phyloP scores from a whole-genome alignment of 306 rosid genomes.

The Macrotyloma uniflorum region DNA sequence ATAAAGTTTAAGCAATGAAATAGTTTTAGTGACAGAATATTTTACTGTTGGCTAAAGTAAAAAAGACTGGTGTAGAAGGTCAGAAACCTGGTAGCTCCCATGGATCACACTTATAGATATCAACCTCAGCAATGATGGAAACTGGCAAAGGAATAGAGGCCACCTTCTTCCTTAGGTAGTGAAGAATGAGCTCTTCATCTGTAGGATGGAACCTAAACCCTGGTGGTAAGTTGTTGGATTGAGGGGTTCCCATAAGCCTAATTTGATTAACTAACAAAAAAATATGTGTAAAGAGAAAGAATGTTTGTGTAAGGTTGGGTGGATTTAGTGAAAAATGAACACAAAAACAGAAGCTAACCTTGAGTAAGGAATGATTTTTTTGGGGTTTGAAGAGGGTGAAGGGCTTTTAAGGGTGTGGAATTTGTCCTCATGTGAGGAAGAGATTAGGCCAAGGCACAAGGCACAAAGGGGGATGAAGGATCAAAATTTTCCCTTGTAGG shows the following conservation, averaged over 20 bases:
- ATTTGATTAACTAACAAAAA: neutral
- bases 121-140: constrained; percentile 25
- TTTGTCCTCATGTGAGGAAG: constrained; percentile 2
- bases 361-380: neutral
- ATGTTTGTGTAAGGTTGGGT: neutral
- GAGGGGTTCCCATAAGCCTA: constrained; percentile 3
- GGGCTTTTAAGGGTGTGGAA: neutral
- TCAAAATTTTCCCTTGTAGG: constrained; percentile 21
- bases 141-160: constrained; percentile 11
- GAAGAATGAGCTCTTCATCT: constrained; percentile 21
- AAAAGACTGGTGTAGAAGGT: too few relatives aligned
- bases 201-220: constrained; percentile 25
- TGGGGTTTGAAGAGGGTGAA: neutral
- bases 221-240: constrained; percentile 2
- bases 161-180: neutral
- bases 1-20: too few relatives aligned
- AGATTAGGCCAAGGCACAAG: constrained; percentile 17
- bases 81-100: constrained; percentile 24
- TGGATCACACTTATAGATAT: constrained; percentile 17
- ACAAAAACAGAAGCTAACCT: neutral
- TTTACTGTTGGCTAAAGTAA: too few relatives aligned
- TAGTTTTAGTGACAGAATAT: too few relatives aligned
- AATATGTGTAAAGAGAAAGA: neutral
- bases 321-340: neutral
- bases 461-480: neutral